Conservation (phyloP, 2,329 filamentous ascomycete species). For the Fusarium poae region DNA sequence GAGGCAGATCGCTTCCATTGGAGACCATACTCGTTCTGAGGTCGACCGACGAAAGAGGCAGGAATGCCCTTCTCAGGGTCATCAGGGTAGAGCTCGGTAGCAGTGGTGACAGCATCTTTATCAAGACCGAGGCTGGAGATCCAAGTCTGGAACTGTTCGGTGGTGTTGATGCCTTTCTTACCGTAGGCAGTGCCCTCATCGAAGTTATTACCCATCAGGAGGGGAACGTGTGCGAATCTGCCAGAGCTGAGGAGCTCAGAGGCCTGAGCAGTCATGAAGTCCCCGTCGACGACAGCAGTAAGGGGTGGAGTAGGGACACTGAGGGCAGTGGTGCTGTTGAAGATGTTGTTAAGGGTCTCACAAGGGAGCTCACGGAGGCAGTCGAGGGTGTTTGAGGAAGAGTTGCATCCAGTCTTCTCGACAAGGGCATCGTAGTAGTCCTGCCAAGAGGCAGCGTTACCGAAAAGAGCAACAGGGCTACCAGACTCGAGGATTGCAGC, state of each 20-base stretch:
- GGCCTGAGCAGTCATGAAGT: constrained; percentile 58
- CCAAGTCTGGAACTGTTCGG: constrained; percentile 60
- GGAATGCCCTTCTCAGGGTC: constrained; percentile 63
- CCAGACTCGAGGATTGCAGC: constrained; percentile 65
- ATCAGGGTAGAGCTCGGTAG: constrained; percentile 63
- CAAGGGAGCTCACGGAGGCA: constrained; percentile 53
- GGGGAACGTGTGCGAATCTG: constrained; percentile 72
- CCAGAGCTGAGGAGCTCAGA: constrained; percentile 68
- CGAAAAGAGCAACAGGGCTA: constrained; percentile 50
- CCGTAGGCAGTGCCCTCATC: constrained; percentile 73
- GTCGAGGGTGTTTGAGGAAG: constrained; percentile 43
- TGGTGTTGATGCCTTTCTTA: constrained; percentile 66
- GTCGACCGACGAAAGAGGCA: constrained; percentile 54
- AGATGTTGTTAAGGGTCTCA: constrained; percentile 49
- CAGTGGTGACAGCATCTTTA: constrained; percentile 45
- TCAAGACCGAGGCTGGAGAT: constrained; percentile 40
- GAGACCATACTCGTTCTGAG: constrained; percentile 53
- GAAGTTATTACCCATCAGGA: constrained; percentile 72
- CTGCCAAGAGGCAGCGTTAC: constrained; percentile 43
- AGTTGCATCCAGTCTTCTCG: constrained; percentile 42
- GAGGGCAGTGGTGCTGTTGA: constrained; percentile 45
- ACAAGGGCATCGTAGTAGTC: constrained; percentile 51
- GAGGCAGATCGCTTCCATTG: constrained; percentile 69
- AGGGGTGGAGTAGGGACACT: constrained; percentile 32
- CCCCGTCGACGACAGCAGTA: constrained; percentile 52